Evolutionary conservation across 441 rosid genomes (phyloP).

Genomic region (Theobroma grandiflorum): DNA sequence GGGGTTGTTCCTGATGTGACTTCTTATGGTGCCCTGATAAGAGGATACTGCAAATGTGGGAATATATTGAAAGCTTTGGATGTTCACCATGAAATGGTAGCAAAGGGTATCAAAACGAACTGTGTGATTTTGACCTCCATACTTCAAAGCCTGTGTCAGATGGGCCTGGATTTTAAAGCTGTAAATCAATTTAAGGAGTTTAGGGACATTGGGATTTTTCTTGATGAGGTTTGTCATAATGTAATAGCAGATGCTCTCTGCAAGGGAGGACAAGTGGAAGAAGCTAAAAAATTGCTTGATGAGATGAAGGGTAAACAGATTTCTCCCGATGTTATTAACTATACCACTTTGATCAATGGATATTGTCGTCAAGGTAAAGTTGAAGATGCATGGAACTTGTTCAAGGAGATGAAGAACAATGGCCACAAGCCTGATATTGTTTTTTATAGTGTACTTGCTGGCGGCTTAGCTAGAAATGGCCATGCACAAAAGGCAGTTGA

Average conservation of each 20-base stretch:
- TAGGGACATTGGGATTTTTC: constrained; percentile 46
- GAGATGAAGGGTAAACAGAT: constrained; percentile 67
- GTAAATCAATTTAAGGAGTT: constrained; percentile 49
- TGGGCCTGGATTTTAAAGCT: constrained; percentile 50
- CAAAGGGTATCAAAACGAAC: constrained; percentile 59
- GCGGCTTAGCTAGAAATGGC: constrained; percentile 66
- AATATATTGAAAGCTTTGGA: constrained; percentile 53
- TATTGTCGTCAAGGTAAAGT: constrained; percentile 59
- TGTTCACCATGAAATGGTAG: constrained; percentile 53
- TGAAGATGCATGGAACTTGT: constrained; percentile 51
- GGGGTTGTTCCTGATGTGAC: constrained; percentile 56
- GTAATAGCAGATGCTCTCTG: constrained; percentile 60
- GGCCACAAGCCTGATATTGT: constrained; percentile 63
- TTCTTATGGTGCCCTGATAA: constrained; percentile 54
- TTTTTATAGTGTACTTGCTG: constrained; percentile 58
- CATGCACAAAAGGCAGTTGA: constrained; percentile 36
- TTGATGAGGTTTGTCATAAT: constrained; percentile 66
- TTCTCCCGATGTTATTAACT: constrained; percentile 62
- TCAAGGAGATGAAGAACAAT: constrained; percentile 54
- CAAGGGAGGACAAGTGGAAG: constrained; percentile 66
- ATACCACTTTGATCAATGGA: constrained; percentile 73
- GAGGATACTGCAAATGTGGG: constrained; percentile 52
- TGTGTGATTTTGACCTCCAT: constrained; percentile 57
- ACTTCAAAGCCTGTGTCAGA: constrained; percentile 61
- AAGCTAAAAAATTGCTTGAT: constrained; percentile 51